A percentile compares a stretch with the other conserved stretches of the same genome.
phyloP scores from a whole-genome alignment of 1,284 basidiomycete species.

The Uromyces viciae-fabae region DNA sequence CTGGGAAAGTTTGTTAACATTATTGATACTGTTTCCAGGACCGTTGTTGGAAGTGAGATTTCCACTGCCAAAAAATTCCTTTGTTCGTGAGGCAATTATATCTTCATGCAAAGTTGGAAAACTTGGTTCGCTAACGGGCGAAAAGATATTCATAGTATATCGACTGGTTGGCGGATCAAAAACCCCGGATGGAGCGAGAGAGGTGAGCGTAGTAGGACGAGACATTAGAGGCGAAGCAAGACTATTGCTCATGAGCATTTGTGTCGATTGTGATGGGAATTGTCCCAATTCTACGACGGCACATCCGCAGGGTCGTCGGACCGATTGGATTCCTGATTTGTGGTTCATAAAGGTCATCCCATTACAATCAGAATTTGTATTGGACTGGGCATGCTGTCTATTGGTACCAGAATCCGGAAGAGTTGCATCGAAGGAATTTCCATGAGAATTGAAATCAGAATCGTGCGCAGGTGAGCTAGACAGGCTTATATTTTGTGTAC shows the following conservation, averaged over 20 bases:
- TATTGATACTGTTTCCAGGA: not conserved
- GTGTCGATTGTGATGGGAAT: slow-evolving; percentile 62
- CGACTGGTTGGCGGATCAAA: slow-evolving; percentile 57
- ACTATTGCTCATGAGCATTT: slow-evolving; percentile 47
- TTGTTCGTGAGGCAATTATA: slow-evolving; percentile 73
- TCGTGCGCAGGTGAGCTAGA: slow-evolving; percentile 31
- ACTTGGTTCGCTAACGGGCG: slow-evolving; percentile 72
- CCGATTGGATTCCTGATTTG: slow-evolving; percentile 52
- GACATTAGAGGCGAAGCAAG: slow-evolving; percentile 59
- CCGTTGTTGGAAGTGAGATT: slow-evolving; percentile 27
- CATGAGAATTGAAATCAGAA: slow-evolving; percentile 36
- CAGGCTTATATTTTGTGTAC: not conserved
- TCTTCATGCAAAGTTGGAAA: slow-evolving; percentile 94
- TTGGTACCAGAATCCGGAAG: slow-evolving; percentile 4
- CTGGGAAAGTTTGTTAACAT: not conserved
- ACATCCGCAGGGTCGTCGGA: slow-evolving; percentile 86
- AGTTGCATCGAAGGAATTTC: slow-evolving; percentile 36
- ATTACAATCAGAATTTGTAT: slow-evolving; percentile 17
- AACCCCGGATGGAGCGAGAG: slow-evolving; percentile 2
- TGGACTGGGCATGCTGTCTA: slow-evolving; percentile 21
- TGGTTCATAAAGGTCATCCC: slow-evolving; percentile 47
- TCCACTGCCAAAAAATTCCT: slow-evolving; percentile 69
- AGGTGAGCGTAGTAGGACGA: slow-evolving; percentile 57
- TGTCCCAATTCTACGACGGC: slow-evolving; percentile 82
- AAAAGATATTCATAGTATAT: slow-evolving; percentile 81